These are phyloP conservation scores for Lipomyces sp. DNA, from an alignment of 805 yeast species.

Conservation along the genomic window DNA sequence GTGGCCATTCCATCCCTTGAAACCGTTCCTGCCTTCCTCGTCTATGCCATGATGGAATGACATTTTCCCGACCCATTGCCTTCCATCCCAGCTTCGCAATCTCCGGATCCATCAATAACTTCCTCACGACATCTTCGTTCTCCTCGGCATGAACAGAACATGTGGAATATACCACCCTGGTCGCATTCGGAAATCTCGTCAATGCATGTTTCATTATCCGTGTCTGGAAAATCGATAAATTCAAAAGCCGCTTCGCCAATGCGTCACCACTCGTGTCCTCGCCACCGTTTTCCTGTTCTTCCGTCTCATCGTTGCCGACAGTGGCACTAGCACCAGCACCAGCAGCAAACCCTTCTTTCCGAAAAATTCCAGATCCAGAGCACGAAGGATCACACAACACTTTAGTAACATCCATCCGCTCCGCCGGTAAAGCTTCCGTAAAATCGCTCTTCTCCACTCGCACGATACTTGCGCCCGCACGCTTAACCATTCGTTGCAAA, in stretches of 20 bases:
- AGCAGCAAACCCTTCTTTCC: constrained; percentile 57
- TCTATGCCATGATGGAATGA: constrained; percentile 83
- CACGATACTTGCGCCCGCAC: constrained; percentile 68
- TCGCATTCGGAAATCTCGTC: constrained; percentile 69
- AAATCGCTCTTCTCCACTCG: constrained; percentile 60
- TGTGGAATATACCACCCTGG: constrained; percentile 86
- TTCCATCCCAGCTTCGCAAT: constrained; percentile 75
- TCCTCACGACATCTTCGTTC: constrained; percentile 88
- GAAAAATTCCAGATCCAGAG: constrained; percentile 97
- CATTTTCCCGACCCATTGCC: constrained; percentile 61
- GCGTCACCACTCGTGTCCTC: constrained; percentile 36
- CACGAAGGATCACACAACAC: constrained; percentile 95
- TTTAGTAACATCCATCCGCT: constrained; percentile 71
- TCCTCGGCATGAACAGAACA: constrained; percentile 95
- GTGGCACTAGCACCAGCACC: too few species aligned
- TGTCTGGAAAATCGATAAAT: constrained; percentile 83
- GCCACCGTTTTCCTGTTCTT: constrained; percentile 52
- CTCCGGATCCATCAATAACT: constrained; percentile 68
- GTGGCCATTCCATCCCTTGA: constrained; percentile 50
- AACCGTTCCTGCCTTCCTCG: constrained; percentile 81
- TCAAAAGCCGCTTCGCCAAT: constrained; percentile 61
- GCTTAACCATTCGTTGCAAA: constrained; percentile 74
- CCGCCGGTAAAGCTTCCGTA: constrained; percentile 47
- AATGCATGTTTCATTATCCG: constrained; percentile 88
- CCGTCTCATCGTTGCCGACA: constrained; percentile 33